Percentiles rank a stretch among this genome's conserved stretches.
phyloP scores from a whole-genome alignment of 805 yeast species.

The Schizosaccharomyces octosporus region DNA sequence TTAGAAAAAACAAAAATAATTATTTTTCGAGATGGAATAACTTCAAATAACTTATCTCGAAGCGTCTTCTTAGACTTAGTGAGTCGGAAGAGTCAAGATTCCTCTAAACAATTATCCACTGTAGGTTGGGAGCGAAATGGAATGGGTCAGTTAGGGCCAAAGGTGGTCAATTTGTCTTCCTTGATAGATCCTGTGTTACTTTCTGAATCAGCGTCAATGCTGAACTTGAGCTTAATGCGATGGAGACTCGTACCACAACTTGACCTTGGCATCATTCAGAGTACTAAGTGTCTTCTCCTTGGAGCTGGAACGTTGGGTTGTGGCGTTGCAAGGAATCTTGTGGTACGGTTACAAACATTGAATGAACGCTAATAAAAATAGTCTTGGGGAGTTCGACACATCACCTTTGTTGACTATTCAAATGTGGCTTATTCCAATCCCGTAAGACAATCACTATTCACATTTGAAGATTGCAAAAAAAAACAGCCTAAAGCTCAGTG shows the following conservation, averaged over 20 bases:
- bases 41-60: constrained; percentile 8
- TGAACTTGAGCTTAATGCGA: constrained; percentile 78
- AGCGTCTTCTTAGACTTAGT: constrained; percentile 7
- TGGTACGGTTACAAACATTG: constrained; percentile 12
- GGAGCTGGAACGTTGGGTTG: constrained; percentile 95
- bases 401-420: constrained; percentile 79
- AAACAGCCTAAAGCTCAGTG: constrained; percentile 58
- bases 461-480: constrained; percentile 52
- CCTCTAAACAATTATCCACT: constrained; percentile 17
- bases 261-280: constrained; percentile 37
- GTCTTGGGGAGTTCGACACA: constrained; percentile 82
- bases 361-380: neutral
- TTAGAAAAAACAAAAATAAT: constrained; percentile 21
- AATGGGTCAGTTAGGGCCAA: constrained; percentile 44
- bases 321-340: constrained; percentile 57
- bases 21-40: constrained; percentile 20
- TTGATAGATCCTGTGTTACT: constrained; percentile 54
- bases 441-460: constrained; percentile 73
- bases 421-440: constrained; percentile 80
- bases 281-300: constrained; percentile 43
- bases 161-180: constrained; percentile 57
- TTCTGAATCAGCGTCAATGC: constrained; percentile 78
- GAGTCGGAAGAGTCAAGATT: constrained; percentile 1
- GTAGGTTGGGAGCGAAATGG: constrained; percentile 82
- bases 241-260: constrained; percentile 82